A percentile compares a stretch with the other conserved stretches of the same genome.
Conservation (phyloP, 495 filamentous ascomycete species). For the Penicillium atrosanguineum region DNA sequence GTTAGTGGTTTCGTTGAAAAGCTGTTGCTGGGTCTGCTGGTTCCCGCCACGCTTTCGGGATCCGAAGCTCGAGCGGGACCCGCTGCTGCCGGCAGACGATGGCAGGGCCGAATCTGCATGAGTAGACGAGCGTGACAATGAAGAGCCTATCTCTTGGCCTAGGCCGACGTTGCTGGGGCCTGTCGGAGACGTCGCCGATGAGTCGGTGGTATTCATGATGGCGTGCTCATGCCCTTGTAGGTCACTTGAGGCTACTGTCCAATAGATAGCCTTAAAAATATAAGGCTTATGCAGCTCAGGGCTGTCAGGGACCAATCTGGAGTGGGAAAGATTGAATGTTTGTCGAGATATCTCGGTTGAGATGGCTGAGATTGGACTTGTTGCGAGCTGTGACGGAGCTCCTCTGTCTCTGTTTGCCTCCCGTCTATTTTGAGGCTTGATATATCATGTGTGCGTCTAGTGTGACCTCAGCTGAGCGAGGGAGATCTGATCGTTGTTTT, state of each 20-base stretch:
- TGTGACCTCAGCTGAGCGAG: not conserved
- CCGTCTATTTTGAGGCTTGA: not conserved
- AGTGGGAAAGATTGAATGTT: not conserved
- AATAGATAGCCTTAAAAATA: constrained; percentile 3
- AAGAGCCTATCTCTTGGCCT: constrained; percentile 22
- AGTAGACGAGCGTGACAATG: constrained; percentile 28
- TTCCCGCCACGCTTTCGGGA: constrained; percentile 13
- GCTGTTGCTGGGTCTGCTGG: constrained; percentile 11
- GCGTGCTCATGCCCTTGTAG: constrained; percentile 30
- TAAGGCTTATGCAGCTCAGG: constrained; percentile 13
- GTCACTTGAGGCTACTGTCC: constrained; percentile 14
- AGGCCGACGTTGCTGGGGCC: constrained; percentile 9
- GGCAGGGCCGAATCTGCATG: constrained; percentile 20
- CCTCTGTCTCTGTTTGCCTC: not conserved
- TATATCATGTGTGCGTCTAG: constrained; percentile 6
- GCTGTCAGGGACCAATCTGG: constrained; percentile 2
- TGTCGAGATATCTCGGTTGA: not conserved
- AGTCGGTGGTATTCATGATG: constrained; percentile 40
- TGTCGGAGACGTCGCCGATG: constrained; percentile 26
- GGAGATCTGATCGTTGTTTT: constrained; percentile 12
- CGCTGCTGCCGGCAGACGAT: constrained; percentile 23
- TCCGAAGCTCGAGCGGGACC: constrained; percentile 22
- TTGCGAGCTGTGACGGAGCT: not conserved
- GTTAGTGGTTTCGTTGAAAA: constrained; percentile 32
- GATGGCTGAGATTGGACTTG: not conserved